These are phyloP conservation scores for Ramularia endophylla DNA, from an alignment of 2,329 filamentous ascomycete genomes.

Conservation along the genomic window DNA sequence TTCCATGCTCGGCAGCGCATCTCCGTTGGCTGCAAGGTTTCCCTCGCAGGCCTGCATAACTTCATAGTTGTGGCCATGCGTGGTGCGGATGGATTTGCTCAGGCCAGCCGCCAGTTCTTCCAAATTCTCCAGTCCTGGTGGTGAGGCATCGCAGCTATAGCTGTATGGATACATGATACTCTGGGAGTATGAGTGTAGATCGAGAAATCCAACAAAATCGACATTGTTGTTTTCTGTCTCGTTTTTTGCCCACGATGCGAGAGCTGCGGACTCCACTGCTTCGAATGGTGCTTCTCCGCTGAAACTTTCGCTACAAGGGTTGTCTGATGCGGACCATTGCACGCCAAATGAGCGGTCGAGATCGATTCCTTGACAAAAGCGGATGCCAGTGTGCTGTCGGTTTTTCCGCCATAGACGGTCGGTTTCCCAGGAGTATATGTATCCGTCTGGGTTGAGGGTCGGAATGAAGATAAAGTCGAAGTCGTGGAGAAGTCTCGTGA, in stretches of 20 bases:
- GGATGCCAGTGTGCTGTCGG: constrained; percentile 71
- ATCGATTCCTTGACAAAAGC: constrained; percentile 82
- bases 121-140: constrained; percentile 84
- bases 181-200: constrained; percentile 93
- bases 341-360: constrained; percentile 82
- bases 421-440: constrained; percentile 85
- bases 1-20: constrained; percentile 55
- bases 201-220: constrained; percentile 76
- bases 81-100: constrained; percentile 80
- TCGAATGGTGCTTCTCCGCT: constrained; percentile 79
- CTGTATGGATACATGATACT: constrained; percentile 90
- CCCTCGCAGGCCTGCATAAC: constrained; percentile 85
- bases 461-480: constrained; percentile 89
- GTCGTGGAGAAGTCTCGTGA: constrained; percentile 71
- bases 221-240: constrained; percentile 65
- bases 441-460: constrained; percentile 87
- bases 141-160: constrained; percentile 70
- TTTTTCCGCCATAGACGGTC: constrained; percentile 97
- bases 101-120: constrained; percentile 84
- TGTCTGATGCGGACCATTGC: constrained; percentile 70
- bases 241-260: constrained; percentile 79
- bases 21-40: constrained; percentile 46
- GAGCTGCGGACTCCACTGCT: constrained; percentile 66
- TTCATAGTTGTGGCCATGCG: constrained; percentile 55
- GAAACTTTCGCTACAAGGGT: constrained; percentile 88